Base-by-base conservation (phyloP, 2,329 filamentous ascomycete genomes). In the Ophiocordyceps camponoti-floridani region DNA sequence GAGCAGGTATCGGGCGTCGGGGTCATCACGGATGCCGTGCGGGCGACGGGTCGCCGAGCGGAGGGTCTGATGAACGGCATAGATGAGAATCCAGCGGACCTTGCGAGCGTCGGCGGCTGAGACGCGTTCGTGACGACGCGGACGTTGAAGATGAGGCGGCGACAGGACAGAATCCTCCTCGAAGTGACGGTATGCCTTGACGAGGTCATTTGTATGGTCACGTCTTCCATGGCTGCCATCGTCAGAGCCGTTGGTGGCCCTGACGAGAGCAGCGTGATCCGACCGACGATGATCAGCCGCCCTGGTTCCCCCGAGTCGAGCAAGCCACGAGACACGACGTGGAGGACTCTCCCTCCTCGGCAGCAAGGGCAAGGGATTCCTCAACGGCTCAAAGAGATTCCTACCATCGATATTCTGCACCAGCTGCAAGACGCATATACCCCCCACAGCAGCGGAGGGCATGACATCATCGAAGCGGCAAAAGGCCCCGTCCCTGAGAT, bases 61-160 rank as follows among this genome's bases (percentile, higher is more conserved):
- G 1, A 91, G 68, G n/a, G 77, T 79, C 56, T 91, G 84, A 46
- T 85, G 71, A 4, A 77, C 70, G 16, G 77, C 72, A 53, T 89
- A 89, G 7, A 89, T 70, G 33, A 88, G 56, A 28, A 88, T 73
- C 84, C 84, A 91, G 37, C 84, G 71, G 14, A 87, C 73, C 58
- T 86, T 88, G 38, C 84, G 75, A 1, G 76, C 82, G 49, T 89
- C 84, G 9, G 70, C 65, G 11, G 76, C 62, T 0, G 60, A 60
- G 2, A 64, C 54, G 53, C 74, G 77, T 33, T 77, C 73, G 6
- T 58, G 47, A 46, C 73, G 75, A 47, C 80, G 73, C 1, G 64
- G 62, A 48, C 72, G 77, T 18, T 65, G 62, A 2, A 23, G 23
- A 23, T 23, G 23, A 23, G 23, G 23, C 23, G 70, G 66, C 0